Conservation (phyloP, 1,284 basidiomycete genomes). For the Rhizopogon parksii region DNA sequence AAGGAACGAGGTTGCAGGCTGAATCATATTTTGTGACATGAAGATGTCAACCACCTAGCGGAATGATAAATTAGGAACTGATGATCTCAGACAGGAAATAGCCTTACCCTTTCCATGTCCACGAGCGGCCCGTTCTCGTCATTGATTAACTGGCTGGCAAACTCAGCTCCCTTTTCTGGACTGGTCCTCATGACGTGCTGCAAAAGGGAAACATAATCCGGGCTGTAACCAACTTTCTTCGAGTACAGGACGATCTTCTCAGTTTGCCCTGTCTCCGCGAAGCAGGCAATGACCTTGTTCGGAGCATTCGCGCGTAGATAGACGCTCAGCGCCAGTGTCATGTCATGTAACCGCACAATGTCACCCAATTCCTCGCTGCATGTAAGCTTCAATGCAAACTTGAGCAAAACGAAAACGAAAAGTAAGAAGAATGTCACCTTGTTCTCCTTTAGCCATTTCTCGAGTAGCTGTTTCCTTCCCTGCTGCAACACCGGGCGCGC, state of each 20-base stretch:
- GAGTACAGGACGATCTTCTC: constrained; percentile 98
- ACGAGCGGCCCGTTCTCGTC: constrained; percentile 91
- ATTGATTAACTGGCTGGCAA: constrained; percentile 92
- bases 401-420: not conserved
- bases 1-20: constrained; percentile 97
- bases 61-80: constrained; percentile 5
- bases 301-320: constrained; percentile 98
- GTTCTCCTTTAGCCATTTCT: constrained; percentile 99
- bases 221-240: constrained; percentile 94
- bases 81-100: not conserved
- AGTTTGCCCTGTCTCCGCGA: constrained; percentile 97
- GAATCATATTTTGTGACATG: constrained; percentile 99
- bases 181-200: constrained; percentile 97
- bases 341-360: constrained; percentile 91
- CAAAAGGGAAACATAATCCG: constrained; percentile 91
- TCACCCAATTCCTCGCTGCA: constrained; percentile 99
- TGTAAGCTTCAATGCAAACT: constrained; percentile 61
- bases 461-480: constrained; percentile 93
- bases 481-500: constrained; percentile 95
- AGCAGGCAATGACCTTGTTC: constrained; percentile 98
- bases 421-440: constrained; percentile 49
- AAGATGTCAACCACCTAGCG: constrained; percentile 91
- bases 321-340: constrained; percentile 98
- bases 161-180: constrained; percentile 97
- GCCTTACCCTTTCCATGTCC: constrained; percentile 81